A percentile compares a stretch with the other conserved stretches of the same genome.
Conservation (phyloP, 75 land plant species). For the Pinus tabuliformis region DNA sequence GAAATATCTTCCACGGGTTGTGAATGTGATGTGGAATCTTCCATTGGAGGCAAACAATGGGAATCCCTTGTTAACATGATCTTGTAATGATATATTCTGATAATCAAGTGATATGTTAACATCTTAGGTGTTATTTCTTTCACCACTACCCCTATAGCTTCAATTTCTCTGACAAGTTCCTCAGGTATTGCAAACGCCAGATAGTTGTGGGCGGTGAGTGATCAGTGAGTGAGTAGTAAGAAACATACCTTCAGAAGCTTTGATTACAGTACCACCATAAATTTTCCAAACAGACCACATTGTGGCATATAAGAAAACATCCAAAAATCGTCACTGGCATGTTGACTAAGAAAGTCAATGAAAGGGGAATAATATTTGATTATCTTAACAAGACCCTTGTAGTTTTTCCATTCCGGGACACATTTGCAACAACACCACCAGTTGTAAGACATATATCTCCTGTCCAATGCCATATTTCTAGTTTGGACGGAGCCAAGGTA, state of each 20-base stretch:
- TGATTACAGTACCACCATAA: slow-evolving; percentile 81
- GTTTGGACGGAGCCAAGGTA: slow-evolving; percentile 88
- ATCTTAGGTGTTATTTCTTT: slow-evolving; percentile 86
- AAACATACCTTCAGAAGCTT: slow-evolving; percentile 93
- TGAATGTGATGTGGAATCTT: too few species aligned
- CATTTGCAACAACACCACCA: slow-evolving; percentile 88
- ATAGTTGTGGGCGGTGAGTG: slow-evolving; percentile 70
- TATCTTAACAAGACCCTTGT: slow-evolving; percentile 15
- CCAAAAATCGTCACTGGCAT: slow-evolving; percentile 83
- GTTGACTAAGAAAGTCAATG: slow-evolving; percentile 42
- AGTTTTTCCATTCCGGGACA: slow-evolving; percentile 69
- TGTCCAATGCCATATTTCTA: slow-evolving; percentile 95
- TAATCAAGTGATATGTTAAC: slow-evolving; percentile 14
- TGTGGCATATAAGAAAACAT: slow-evolving; percentile 69
- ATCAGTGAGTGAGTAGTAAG: slow-evolving; percentile 59
- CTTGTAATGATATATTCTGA: slow-evolving; percentile 1
- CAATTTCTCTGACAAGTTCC: slow-evolving; percentile 83
- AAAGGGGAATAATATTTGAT: slow-evolving; percentile 72
- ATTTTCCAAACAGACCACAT: slow-evolving; percentile 95
- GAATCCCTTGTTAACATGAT: too few species aligned
- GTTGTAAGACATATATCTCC: slow-evolving; percentile 82
- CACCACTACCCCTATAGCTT: slow-evolving; percentile 69
- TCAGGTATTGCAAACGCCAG: slow-evolving; percentile 91
- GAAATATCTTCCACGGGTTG: too few species aligned
- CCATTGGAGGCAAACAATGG: too few species aligned